Evolutionary conservation across 352 stramenopile genomes (phyloP).

Genomic region (Pythium utonaiense): DNA sequence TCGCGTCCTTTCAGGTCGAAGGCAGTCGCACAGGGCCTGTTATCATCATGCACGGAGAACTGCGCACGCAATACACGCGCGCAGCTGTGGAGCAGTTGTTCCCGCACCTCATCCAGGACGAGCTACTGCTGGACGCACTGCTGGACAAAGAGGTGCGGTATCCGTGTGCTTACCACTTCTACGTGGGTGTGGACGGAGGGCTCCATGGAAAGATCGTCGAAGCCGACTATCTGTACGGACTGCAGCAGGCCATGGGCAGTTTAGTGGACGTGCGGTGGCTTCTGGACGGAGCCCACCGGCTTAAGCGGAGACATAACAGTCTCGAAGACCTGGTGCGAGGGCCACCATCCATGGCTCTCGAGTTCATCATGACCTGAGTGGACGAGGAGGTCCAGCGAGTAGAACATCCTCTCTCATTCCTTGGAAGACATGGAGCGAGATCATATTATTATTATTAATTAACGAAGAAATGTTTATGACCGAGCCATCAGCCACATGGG

Average conservation of each 20-base stretch:
- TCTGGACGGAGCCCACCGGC: constrained; percentile 21
- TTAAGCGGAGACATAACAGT: constrained; percentile 7
- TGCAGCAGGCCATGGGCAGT: constrained; percentile 36
- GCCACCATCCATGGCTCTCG: constrained; percentile 6
- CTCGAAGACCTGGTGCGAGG: constrained; percentile 12
- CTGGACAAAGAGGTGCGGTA: constrained; percentile 42
- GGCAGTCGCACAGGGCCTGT: constrained; percentile 9
- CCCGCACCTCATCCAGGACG: constrained; percentile 30
- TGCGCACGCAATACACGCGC: constrained; percentile 46
- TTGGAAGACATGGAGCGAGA: too few relatives aligned
- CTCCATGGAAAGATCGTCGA: constrained; percentile 28
- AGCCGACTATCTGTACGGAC: constrained; percentile 31
- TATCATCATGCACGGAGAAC: constrained; percentile 22
- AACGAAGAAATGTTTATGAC: too few relatives aligned
- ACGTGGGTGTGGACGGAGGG: constrained; percentile 29
- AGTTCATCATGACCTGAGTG: constrained; percentile 17
- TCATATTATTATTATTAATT: too few relatives aligned
- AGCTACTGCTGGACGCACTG: constrained; percentile 40
- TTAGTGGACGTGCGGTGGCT: constrained; percentile 36
- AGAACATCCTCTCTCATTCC: too few relatives aligned
- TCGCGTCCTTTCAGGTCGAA: constrained; percentile 16
- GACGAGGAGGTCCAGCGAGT: too few relatives aligned
- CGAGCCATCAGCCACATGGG: too few relatives aligned
- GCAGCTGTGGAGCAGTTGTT: constrained; percentile 47
- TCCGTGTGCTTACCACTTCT: constrained; percentile 38